Conservation (phyloP, 306 rosid species). For the Quercus dentata region DNA sequence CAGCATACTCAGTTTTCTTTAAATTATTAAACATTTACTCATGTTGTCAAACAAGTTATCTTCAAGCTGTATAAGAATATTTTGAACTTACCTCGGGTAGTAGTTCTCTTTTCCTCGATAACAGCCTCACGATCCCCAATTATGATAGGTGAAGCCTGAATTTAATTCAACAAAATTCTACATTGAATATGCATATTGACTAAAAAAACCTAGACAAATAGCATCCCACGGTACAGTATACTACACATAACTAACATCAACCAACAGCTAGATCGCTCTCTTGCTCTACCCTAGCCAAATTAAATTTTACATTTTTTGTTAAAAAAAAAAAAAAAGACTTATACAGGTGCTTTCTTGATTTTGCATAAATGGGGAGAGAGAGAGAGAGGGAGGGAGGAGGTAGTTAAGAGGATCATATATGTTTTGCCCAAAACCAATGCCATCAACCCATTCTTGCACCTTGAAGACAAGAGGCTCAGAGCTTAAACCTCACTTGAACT, state of each 20-base stretch:
- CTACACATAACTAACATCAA: not conserved
- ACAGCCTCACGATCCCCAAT: slow-evolving; percentile 76
- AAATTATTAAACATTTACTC: not conserved
- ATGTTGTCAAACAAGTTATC: not conserved
- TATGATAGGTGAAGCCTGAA: slow-evolving; percentile 72
- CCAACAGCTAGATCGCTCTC: not conserved
- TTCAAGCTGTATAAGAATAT: not conserved
- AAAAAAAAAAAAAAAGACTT: not conserved
- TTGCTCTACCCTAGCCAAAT: not conserved
- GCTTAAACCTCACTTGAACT: not conserved
- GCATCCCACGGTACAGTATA: not conserved
- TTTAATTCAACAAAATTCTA: slow-evolving; percentile 20
- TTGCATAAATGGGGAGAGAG: not conserved
- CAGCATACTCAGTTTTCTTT: slow-evolving; percentile 16
- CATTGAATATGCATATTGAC: not conserved
- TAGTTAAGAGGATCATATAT: not conserved
- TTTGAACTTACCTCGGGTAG: slow-evolving; percentile 70
- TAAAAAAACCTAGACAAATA: not conserved
- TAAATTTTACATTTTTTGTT: not conserved
- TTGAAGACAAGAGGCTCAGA: not conserved
- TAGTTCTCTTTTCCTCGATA: slow-evolving; percentile 90
- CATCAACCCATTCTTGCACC: not conserved
- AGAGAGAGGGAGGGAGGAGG: too few species aligned
- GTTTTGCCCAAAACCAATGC: not conserved
- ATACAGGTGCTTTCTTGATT: not conserved